Conservation (phyloP, 2,329 filamentous ascomycete species). For the Aureobasidium musti region DNA sequence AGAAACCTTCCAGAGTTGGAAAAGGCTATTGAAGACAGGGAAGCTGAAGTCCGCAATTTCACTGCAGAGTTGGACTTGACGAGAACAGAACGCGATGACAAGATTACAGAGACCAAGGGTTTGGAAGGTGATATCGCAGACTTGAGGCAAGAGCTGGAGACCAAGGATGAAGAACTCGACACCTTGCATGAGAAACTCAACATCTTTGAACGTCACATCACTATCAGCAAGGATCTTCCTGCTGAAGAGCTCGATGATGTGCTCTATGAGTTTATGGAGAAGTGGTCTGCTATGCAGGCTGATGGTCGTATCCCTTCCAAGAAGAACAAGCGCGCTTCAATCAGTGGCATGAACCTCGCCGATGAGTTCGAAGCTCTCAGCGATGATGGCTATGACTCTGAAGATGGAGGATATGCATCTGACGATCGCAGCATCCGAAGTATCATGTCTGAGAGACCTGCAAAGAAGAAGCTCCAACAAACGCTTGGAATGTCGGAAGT, state of each 20-base stretch:
- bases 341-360: not conserved
- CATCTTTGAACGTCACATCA: not conserved
- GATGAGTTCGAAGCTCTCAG: slow-evolving; percentile 2
- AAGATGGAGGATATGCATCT: not conserved
- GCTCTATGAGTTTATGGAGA: not conserved
- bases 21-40: not conserved
- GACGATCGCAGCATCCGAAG: not conserved
- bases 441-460: not conserved
- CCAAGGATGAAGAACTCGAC: not conserved
- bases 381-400: not conserved
- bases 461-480: not conserved
- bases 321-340: not conserved
- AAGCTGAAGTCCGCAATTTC: not conserved
- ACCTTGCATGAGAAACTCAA: not conserved
- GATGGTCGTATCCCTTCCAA: not conserved
- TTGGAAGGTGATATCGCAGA: slow-evolving; percentile 2
- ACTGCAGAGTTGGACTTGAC: not conserved
- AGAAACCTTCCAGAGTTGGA: not conserved
- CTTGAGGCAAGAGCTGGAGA: not conserved
- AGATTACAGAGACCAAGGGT: not conserved
- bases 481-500: not conserved
- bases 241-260: slow-evolving; percentile 1
- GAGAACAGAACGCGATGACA: slow-evolving; percentile 7
- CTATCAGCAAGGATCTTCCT: not conserved
- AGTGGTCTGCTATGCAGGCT: not conserved